phyloP scores from a whole-genome alignment of 345 rosid genomes.

The Pistacia atlantica region DNA sequence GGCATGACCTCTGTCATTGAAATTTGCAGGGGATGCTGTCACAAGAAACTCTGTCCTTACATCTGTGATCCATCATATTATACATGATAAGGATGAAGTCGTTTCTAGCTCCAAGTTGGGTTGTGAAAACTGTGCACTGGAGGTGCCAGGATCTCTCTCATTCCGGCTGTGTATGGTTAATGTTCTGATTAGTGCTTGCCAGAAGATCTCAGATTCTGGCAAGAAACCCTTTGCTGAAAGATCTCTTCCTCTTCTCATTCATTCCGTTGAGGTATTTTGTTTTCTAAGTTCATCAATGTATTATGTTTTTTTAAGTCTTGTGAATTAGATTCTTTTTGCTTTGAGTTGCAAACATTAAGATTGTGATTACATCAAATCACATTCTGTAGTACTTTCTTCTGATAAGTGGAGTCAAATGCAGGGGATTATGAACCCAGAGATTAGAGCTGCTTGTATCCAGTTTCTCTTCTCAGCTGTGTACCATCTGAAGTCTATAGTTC shows the following conservation, averaged over 20 bases:
- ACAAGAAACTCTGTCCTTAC: constrained; percentile 40
- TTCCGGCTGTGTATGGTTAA: constrained; percentile 90
- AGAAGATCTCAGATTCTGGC: constrained; percentile 63
- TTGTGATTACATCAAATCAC: not conserved
- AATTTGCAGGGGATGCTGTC: constrained; percentile 43
- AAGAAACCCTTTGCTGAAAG: constrained; percentile 57
- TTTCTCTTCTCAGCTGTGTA: constrained; percentile 83
- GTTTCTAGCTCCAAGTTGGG: constrained; percentile 24
- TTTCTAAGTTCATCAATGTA: constrained; percentile 5
- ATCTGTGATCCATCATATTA: constrained; percentile 52
- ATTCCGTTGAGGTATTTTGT: constrained; percentile 56
- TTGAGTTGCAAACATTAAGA: not conserved
- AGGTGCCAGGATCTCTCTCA: constrained; percentile 35
- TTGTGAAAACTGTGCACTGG: constrained; percentile 29
- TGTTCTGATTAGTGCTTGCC: constrained; percentile 81
- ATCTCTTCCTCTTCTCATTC: constrained; percentile 55
- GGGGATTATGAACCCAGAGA: constrained; percentile 49
- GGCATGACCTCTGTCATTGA: constrained; percentile 24
- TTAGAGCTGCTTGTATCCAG: constrained; percentile 79
- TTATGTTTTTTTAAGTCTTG: not conserved
- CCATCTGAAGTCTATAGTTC: constrained; percentile 78
- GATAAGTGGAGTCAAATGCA: constrained; percentile 30
- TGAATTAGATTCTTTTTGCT: not conserved
- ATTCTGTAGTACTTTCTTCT: constrained; percentile 11
- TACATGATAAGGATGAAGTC: constrained; percentile 38